Conservation (phyloP, 1,139 yeast species). For the Geotrichum klebahnii region DNA sequence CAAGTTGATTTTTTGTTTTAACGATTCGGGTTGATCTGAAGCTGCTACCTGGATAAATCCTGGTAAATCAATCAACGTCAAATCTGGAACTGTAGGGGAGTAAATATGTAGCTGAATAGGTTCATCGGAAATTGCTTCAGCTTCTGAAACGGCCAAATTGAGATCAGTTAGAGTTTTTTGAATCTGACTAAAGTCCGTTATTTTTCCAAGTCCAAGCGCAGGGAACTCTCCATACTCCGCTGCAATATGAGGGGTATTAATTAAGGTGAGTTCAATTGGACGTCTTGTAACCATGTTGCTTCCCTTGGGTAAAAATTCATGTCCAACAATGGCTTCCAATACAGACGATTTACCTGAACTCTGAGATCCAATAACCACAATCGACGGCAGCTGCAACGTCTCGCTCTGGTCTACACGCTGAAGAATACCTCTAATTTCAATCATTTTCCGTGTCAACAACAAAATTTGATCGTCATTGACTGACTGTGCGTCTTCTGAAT, state of each 20-base stretch:
- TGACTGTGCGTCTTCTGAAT: conserved; percentile 32
- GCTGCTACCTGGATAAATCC: conserved; percentile 97
- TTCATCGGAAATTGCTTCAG: conserved; percentile 81
- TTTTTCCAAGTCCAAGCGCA: conserved; percentile 70
- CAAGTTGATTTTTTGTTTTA: conserved; percentile 71
- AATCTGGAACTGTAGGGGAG: conserved; percentile 90
- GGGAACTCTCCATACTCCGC: conserved; percentile 94
- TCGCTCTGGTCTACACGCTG: conserved; percentile 74
- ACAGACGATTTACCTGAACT: conserved; percentile 96
- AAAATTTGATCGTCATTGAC: conserved; percentile 53
- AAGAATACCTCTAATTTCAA: conserved; percentile 80
- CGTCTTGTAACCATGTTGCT: conserved; percentile 93
- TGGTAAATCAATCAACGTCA: conserved; percentile 90
- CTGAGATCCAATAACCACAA: conserved; percentile 96
- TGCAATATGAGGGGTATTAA: conserved; percentile 77
- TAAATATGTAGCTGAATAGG: conserved; percentile 87
- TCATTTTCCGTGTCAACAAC: conserved; percentile 89
- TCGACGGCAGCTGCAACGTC: conserved; percentile 79
- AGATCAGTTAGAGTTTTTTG: conserved; percentile 79
- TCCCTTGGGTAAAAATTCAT: conserved; percentile 90
- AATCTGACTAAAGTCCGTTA: conserved; percentile 84
- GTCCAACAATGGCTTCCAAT: conserved; percentile 88
- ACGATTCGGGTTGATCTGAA: conserved; percentile 85
- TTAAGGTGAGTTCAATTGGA: conserved; percentile 87
- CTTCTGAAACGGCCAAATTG: conserved; percentile 84